These are phyloP conservation scores for Aegilops speltoides DNA, from an alignment of 176 grass and related monocot species.

Conservation along the genomic window DNA sequence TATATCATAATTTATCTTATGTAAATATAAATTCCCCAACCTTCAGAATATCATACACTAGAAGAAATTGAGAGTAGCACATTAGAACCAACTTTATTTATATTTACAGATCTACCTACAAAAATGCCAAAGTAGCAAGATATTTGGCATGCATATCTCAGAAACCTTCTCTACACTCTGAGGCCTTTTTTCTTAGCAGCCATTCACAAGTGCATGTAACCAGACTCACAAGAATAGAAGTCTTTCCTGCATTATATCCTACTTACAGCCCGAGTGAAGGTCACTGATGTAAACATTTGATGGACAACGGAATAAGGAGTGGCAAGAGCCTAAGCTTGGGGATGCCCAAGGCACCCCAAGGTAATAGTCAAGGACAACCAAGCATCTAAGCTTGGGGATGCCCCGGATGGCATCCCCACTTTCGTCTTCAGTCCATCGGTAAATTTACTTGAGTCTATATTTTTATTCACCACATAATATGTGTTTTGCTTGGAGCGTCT, in stretches of 20 bases:
- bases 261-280: not conserved
- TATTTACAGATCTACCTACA: not conserved
- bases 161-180: conserved; percentile 74
- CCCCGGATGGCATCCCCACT: no score
- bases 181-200: conserved; percentile 76
- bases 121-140: not conserved
- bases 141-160: conserved; percentile 14
- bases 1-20: conserved; percentile 87
- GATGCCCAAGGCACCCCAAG: no score
- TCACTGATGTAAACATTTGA: conserved; percentile 60
- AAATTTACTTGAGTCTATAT: no score
- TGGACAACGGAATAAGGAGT: no score
- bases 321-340: no score
- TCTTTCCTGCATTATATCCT: not conserved
- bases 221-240: not conserved
- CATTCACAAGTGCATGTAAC: conserved; percentile 37
- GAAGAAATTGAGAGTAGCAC: conserved; percentile 11
- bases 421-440: no score
- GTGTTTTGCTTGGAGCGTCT: no score
- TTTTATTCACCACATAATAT: no score
- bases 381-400: no score
- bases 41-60: conserved; percentile 71
- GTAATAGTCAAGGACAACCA: no score
- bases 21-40: conserved; percentile 89
- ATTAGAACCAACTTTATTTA: not conserved